Conservation (phyloP, 176 grass and related monocot genomes). For the Cenchrus fungigraminus region DNA sequence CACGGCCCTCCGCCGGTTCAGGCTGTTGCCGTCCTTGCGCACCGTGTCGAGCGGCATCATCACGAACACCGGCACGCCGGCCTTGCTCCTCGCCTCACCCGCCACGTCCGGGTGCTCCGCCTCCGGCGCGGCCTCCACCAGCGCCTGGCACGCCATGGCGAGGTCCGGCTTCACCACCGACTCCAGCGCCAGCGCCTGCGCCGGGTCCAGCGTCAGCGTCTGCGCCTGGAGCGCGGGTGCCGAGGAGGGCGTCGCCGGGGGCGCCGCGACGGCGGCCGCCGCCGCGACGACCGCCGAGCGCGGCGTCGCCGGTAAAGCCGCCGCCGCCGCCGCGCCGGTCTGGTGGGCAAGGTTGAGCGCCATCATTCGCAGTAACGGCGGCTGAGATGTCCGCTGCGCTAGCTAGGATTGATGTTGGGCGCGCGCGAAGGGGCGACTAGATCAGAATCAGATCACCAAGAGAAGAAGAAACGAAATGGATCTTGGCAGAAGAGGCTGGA, state of each 20-base stretch:
- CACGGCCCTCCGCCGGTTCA: constrained; percentile 69
- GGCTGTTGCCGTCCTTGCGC: constrained; percentile 41
- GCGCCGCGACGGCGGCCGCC: neutral
- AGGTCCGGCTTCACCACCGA: constrained; percentile 43
- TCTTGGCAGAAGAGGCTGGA: neutral
- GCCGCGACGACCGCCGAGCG: constrained; percentile 27
- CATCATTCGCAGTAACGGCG: constrained; percentile 30
- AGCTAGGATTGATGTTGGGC: neutral
- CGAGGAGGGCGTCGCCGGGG: neutral
- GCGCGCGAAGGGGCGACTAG: neutral
- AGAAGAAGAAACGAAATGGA: neutral
- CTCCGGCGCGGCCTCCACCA: constrained; percentile 21
- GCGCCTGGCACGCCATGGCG: constrained; percentile 51
- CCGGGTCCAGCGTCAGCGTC: constrained; percentile 35
- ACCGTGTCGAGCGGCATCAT: constrained; percentile 90
- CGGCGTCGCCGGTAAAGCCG: neutral
- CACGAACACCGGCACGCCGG: constrained; percentile 74
- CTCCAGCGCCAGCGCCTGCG: constrained; percentile 12
- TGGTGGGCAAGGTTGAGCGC: constrained; percentile 71
- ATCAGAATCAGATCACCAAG: constrained; percentile 17
- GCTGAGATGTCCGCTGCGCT: too few species aligned
- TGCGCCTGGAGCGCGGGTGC: constrained; percentile 18
- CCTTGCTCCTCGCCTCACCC: neutral
- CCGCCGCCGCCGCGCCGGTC: constrained; percentile 47
- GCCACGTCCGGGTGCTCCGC: neutral